phyloP scores from a whole-genome alignment of 2,329 filamentous ascomycete genomes.

The Ceratocystiopsis sp. region DNA sequence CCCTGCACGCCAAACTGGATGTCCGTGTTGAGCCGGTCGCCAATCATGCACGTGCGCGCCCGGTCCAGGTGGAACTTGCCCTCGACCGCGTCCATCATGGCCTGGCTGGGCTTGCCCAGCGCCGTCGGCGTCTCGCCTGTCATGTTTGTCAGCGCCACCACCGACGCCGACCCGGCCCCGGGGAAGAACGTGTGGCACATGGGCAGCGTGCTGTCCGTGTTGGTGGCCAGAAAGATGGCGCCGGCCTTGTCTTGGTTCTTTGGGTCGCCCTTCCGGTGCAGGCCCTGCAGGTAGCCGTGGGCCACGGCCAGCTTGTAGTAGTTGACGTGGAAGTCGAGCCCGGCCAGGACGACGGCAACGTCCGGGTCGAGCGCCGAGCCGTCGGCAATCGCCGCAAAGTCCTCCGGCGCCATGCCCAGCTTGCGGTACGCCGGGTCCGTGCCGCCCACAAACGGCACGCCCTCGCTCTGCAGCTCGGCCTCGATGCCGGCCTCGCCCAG shows the following conservation, averaged over 20 bases:
- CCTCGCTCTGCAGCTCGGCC: conserved; percentile 66
- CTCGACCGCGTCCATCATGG: conserved; percentile 98
- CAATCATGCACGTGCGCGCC: conserved; percentile 81
- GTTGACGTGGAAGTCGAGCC: conserved; percentile 87
- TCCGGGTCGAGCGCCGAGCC: conserved; percentile 65
- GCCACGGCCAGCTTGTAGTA: conserved; percentile 81
- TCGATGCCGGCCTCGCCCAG: conserved; percentile 86
- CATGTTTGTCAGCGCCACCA: conserved; percentile 62
- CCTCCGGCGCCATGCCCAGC: conserved; percentile 55
- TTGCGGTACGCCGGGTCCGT: conserved; percentile 65
- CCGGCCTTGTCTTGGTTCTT: conserved; percentile 15
- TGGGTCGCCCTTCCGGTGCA: conserved; percentile 30
- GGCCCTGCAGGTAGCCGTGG: conserved; percentile 68
- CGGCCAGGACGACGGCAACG: conserved; percentile 76
- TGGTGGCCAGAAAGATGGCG: conserved; percentile 81
- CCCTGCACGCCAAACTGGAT: conserved; percentile 91
- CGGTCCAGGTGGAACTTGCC: conserved; percentile 86
- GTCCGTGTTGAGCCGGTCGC: conserved; percentile 85
- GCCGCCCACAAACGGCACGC: conserved; percentile 66
- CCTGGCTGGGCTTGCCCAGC: conserved; percentile 88
- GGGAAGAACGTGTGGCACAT: conserved; percentile 72
- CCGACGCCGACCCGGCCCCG: conserved; percentile 62
- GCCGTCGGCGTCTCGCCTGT: conserved; percentile 52
- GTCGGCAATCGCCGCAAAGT: conserved; percentile 65
- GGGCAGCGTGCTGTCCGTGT: conserved; percentile 79